Evolutionary conservation across 805 yeast genomes (phyloP).

Genomic region (Metschnikowia dekortorum): DNA sequence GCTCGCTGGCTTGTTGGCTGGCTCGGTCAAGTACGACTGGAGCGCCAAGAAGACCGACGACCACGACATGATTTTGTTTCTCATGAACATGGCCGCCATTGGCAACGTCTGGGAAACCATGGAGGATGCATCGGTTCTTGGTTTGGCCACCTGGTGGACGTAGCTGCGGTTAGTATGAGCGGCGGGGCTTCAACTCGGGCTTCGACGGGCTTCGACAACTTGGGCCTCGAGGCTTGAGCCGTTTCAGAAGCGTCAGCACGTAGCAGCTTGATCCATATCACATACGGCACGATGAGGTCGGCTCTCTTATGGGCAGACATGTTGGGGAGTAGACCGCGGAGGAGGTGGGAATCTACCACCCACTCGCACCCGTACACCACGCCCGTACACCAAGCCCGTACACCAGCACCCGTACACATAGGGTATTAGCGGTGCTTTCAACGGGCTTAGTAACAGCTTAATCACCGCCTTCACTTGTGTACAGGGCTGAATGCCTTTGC

Average conservation of each 20-base stretch:
- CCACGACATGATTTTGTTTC: slow-evolving; percentile 55
- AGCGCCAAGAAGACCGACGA: slow-evolving; percentile 48
- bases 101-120: slow-evolving; percentile 56
- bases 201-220: too few relatives aligned
- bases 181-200: not conserved
- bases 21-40: slow-evolving; percentile 45
- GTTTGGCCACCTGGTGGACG: slow-evolving; percentile 46
- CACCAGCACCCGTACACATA: too few relatives aligned
- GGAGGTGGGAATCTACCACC: not conserved
- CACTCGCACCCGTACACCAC: not conserved
- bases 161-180: slow-evolving; percentile 27
- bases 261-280: not conserved
- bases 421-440: too few relatives aligned
- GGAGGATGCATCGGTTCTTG: slow-evolving; percentile 41
- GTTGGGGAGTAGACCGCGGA: not conserved
- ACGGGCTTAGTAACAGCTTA: too few relatives aligned
- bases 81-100: slow-evolving; percentile 65
- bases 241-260: too few relatives aligned
- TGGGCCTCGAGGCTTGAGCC: too few relatives aligned
- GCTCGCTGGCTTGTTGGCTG: slow-evolving; percentile 27
- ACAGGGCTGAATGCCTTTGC: too few relatives aligned
- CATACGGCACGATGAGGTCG: slow-evolving; percentile 17
- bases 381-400: not conserved
- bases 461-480: too few relatives aligned
- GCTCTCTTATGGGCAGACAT: slow-evolving; percentile 16